Evolutionary conservation across 2,329 filamentous ascomycete genomes (phyloP).

Genomic region (Ambrosiella beaveri): DNA sequence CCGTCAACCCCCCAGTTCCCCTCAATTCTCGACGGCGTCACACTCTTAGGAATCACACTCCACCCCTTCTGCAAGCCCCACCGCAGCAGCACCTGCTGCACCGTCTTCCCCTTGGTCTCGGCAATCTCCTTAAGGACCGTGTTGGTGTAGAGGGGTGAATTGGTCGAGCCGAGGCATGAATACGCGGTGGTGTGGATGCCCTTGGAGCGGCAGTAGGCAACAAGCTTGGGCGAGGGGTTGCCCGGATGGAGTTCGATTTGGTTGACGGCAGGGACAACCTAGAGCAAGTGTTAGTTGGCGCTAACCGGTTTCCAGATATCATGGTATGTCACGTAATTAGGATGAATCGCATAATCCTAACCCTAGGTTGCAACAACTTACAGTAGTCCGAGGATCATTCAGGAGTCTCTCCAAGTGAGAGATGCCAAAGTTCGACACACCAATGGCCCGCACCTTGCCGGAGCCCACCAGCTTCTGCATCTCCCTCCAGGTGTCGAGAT

Average conservation of each 20-base stretch:
- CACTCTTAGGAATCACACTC: conserved; percentile 73
- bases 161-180: conserved; percentile 54
- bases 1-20: conserved; percentile 60
- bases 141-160: conserved; percentile 55
- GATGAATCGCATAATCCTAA: too few relatives aligned
- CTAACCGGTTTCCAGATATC: too few relatives aligned
- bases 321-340: too few relatives aligned
- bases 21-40: conserved; percentile 55
- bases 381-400: conserved; percentile 39
- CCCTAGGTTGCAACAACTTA: background rate
- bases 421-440: conserved; percentile 75
- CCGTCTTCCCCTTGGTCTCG: conserved; percentile 46
- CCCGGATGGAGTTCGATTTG: conserved; percentile 70
- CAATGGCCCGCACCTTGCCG: conserved; percentile 63
- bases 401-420: conserved; percentile 64
- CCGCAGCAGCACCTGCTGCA: conserved; percentile 59
- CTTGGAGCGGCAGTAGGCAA: conserved; percentile 54
- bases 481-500: conserved; percentile 60
- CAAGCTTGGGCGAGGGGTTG: conserved; percentile 63
- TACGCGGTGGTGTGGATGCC: conserved; percentile 61
- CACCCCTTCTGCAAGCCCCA: conserved; percentile 72
- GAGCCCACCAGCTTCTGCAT: conserved; percentile 51
- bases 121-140: conserved; percentile 44
- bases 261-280: conserved; percentile 52
- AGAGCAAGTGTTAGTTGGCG: background rate